Evolutionary conservation across 23 red algal genomes (phyloP), one percentile per base, ranked within the genome.

Genomic region (Gracilaria caudata): DNA sequence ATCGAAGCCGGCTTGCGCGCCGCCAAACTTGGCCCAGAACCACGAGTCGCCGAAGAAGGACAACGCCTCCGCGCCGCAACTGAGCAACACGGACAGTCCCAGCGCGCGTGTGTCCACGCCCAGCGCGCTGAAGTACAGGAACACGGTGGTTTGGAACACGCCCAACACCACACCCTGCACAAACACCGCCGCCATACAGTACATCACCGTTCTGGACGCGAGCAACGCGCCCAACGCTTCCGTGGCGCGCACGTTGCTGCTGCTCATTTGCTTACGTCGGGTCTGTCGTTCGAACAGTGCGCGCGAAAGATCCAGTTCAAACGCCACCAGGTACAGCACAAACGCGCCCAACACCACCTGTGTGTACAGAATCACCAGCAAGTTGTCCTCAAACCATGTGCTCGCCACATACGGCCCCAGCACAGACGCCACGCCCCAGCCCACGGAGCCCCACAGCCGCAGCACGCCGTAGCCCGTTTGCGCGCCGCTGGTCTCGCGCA

Each of bases 141-240:
- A 86, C 30, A 63, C 51, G 25, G 82, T 86, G 9, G 40, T 72
- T 46, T 86, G 82, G 23, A 75, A 40, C 25, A 59, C 65, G 38
- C 82, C 82, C 45, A 86, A 37, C 64, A 86, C 82, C 6, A 86
- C 28, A 4, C 82, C 82, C 68, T 86, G 82, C 49, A 59, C 21
- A 8, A 72, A 20, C 0, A 75, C 82, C 0, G 82, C 40, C 35
- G 75, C 24, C 51, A 63, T 51, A 37, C 82, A 86, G 56, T 45
- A 61, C 38, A 59, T 2, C 17, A 61, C 47, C 47, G 5, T 46
- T 49, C 23, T 23, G 25, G 77, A 81, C 47, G n/a, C 0, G 3
- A 49, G 24, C 33, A 51, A 5, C 33, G 26, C 1, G 7, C 4
- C 4, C 41, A 76, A 1, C 71, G 24, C 25, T 30, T 0, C 39